Conservation (phyloP, 768 basidiomycete genomes). For the Termitomyces bulborhizus region DNA sequence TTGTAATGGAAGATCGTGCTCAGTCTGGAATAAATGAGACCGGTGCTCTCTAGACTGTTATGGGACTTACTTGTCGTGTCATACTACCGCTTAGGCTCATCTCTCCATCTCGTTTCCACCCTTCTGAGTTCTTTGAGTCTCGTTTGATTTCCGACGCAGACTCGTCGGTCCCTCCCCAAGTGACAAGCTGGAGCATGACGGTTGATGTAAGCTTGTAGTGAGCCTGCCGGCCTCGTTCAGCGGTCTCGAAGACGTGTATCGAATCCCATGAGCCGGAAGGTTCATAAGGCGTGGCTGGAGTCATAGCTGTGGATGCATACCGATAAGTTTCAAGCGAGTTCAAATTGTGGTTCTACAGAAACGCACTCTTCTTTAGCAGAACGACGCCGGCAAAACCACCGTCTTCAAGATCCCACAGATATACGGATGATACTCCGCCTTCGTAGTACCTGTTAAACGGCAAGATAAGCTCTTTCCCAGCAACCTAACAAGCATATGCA, state of each 20-base stretch:
- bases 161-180: conserved; percentile 36
- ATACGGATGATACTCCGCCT: conserved; percentile 95
- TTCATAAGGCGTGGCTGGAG: conserved; percentile 45
- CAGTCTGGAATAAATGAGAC: conserved; percentile 43
- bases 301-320: conserved; percentile 44
- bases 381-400: conserved; percentile 97
- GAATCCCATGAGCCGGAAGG: conserved; percentile 95
- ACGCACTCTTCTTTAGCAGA: conserved; percentile 85
- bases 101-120: conserved; percentile 63
- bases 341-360: not conserved
- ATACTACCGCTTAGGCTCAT: conserved; percentile 90
- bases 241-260: conserved; percentile 94
- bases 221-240: conserved; percentile 87
- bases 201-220: conserved; percentile 98
- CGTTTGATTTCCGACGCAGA: conserved; percentile 23
- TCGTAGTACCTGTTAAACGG: conserved; percentile 74
- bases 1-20: conserved; percentile 81
- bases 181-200: conserved; percentile 88
- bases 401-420: conserved; percentile 97
- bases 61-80: conserved; percentile 80
- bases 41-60: not conserved
- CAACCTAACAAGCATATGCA: conserved; percentile 11
- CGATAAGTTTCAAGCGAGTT: not conserved
- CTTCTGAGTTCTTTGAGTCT: conserved; percentile 31
- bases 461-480: not conserved